Evolutionary conservation across 2,329 filamentous ascomycete species (phyloP).

Genomic region (Coniochaeta sp.): DNA sequence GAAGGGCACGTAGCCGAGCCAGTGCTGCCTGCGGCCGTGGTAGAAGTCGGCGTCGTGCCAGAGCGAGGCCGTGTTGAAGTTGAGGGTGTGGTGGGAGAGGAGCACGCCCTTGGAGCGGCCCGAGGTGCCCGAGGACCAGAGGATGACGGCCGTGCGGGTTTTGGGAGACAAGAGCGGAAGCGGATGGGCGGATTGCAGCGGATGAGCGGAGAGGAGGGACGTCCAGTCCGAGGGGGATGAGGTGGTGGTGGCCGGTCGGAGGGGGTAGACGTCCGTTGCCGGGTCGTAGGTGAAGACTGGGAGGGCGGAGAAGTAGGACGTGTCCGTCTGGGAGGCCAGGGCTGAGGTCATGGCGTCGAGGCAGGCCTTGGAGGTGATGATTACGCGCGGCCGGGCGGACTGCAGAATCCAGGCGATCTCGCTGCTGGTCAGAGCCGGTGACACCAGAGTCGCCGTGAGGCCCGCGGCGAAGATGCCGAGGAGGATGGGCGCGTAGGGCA

Average conservation of each 20-base stretch:
- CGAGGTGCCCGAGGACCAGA: conserved; percentile 55
- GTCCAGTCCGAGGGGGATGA: conserved; percentile 45
- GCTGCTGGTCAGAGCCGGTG: conserved; percentile 28
- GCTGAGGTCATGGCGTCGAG: conserved; percentile 25
- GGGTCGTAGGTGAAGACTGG: conserved; percentile 52
- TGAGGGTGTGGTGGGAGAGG: conserved; percentile 59
- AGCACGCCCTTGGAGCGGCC: conserved; percentile 70
- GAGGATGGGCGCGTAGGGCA: conserved; percentile 27
- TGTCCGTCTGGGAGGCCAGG: conserved; percentile 23
- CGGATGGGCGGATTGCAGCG: conserved; percentile 32
- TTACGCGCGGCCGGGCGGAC: conserved; percentile 27
- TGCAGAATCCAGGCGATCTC: conserved; percentile 34
- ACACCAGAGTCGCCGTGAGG: conserved; percentile 30
- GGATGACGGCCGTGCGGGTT: conserved; percentile 50
- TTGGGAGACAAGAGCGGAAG: conserved; percentile 41
- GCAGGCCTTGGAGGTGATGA: conserved; percentile 26
- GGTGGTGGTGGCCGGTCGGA: background rate
- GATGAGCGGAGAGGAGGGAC: conserved; percentile 47
- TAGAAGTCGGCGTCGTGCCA: conserved; percentile 42
- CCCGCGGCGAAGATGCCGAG: conserved; percentile 31
- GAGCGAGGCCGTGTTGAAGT: conserved; percentile 47
- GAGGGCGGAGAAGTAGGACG: conserved; percentile 27
- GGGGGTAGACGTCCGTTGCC: conserved; percentile 24
- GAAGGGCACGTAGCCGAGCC: conserved; percentile 62
- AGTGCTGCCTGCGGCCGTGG: conserved; percentile 24